Evolutionary conservation across 2,329 filamentous ascomycete genomes (phyloP).

Genomic region (Colletotrichum coccodes): DNA sequence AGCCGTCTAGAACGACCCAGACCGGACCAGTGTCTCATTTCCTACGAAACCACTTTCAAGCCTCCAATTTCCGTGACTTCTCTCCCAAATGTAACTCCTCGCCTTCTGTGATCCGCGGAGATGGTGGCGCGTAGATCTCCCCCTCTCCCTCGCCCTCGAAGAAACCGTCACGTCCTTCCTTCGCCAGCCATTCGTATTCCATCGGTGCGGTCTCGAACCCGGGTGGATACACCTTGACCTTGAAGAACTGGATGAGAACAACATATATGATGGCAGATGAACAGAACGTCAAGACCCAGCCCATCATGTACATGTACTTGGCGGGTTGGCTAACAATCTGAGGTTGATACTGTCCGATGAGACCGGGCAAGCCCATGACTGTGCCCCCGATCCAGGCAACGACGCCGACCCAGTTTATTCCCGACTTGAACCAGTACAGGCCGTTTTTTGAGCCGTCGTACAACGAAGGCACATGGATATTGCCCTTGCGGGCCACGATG

Average conservation of each 20-base stretch:
- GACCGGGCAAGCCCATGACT: slow-evolving; percentile 39
- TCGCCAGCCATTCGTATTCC: slow-evolving; percentile 38
- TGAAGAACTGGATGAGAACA: slow-evolving; percentile 34
- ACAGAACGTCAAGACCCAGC: slow-evolving; percentile 42
- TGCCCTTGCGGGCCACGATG: slow-evolving; percentile 43
- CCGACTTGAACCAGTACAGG: slow-evolving; percentile 45
- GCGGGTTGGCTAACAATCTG: slow-evolving; percentile 37
- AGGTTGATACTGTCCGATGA: slow-evolving; percentile 41
- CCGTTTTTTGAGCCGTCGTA: slow-evolving; percentile 40
- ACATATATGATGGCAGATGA: slow-evolving; percentile 40
- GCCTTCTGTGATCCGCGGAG: slow-evolving; percentile 17
- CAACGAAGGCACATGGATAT: slow-evolving; percentile 43
- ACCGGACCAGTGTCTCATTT: not conserved
- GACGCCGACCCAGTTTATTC: slow-evolving; percentile 42
- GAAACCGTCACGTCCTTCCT: slow-evolving; percentile 38
- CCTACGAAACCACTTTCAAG: not conserved
- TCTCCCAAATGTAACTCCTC: slow-evolving; percentile 20
- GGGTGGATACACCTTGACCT: slow-evolving; percentile 36
- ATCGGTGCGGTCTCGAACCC: slow-evolving; percentile 33
- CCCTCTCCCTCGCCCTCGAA: slow-evolving; percentile 36
- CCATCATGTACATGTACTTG: slow-evolving; percentile 43
- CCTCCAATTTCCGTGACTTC: slow-evolving; percentile 20
- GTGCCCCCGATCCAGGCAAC: slow-evolving; percentile 39
- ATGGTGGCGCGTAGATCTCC: slow-evolving; percentile 27
- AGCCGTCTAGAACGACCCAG: not conserved